Conservation (phyloP, 2,329 filamentous ascomycete genomes). For the Colletotrichum kahawae region DNA sequence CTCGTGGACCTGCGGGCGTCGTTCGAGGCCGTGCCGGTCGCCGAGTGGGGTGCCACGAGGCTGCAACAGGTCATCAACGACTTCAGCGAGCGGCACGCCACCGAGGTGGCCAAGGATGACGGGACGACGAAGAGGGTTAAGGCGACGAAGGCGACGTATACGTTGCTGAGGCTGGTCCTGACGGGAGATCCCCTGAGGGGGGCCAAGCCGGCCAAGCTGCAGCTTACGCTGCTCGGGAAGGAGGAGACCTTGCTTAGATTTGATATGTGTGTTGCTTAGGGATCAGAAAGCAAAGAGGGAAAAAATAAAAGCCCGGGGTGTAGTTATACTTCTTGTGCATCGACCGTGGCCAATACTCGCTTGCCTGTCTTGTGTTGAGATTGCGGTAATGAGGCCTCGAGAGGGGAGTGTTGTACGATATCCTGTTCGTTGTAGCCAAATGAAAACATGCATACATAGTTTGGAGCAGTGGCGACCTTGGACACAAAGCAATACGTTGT, state of each 20-base stretch:
- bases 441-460: not conserved
- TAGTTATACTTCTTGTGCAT: not conserved
- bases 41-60: conserved; percentile 7
- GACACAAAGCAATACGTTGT: not conserved
- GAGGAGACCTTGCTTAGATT: conserved; percentile 20
- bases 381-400: not conserved
- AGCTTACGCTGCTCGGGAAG: conserved; percentile 18
- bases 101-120: not conserved
- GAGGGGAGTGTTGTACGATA: not conserved
- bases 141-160: conserved; percentile 6
- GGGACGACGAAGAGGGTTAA: not conserved
- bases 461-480: not conserved
- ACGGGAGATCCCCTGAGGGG: conserved; percentile 12
- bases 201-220: conserved; percentile 24
- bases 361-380: not conserved
- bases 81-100: not conserved
- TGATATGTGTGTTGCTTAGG: not conserved
- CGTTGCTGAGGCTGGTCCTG: conserved; percentile 13
- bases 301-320: not conserved
- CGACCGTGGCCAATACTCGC: not conserved
- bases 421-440: not conserved
- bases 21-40: conserved; percentile 2
- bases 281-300: not conserved
- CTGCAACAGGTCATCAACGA: conserved; percentile 15
- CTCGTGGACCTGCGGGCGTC: conserved; percentile 2